Base-by-base conservation (phyloP, 129 eudicot genomes). In the Pulicaria dysenterica region DNA sequence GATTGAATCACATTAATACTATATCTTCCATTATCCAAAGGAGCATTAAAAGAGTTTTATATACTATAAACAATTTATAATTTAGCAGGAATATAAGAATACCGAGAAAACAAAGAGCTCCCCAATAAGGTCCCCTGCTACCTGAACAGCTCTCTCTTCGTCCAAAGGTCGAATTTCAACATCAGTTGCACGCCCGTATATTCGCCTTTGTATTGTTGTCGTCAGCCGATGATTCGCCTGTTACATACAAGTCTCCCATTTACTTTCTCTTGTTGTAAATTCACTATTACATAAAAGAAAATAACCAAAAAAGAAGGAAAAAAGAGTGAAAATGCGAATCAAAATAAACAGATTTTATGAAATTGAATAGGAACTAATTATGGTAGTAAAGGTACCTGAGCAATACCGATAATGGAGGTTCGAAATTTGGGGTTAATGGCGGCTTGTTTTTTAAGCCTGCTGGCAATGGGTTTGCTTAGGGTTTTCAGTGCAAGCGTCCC, bases 131-230 rank as follows among this genome's bases (percentile, higher is more conserved):
- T 94, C 96, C 7, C 79, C 91, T 3, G 98, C 98, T 48, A 84
- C 89, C 73, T 89, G 98, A 79, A 94, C 96, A 74, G 98, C 98
- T 84, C 85, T 85, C 78, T 94, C 98, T 82, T 94, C 98, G 60
- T 94, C 81, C 73, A 94, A 74, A 40, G 98, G 98, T 61, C 98
- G 87, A 71, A 94, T 90, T 77, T 82, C 91, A 64, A 88, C 91
- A 79, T 94, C 78, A 14, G 96, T 94, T 45, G 92, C 89, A 81
- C 77, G 97, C 42, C 93, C 89, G 67, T 94, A 94, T 66, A 82
- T 85, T 38, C 96, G 85, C 64, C 98, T 79, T 88, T 94, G 98
- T 74, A 90, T 53, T 13, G 81, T 90, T 76, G 98, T 93, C 5
- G 95, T 89, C 15, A 85, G 77, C 70, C 92, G 77, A 77, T 94